Evolutionary conservation across 176 grass and related monocot species (phyloP), one percentile per base, ranked within the genome.

Genomic region (Alopecurus myosuroides): DNA sequence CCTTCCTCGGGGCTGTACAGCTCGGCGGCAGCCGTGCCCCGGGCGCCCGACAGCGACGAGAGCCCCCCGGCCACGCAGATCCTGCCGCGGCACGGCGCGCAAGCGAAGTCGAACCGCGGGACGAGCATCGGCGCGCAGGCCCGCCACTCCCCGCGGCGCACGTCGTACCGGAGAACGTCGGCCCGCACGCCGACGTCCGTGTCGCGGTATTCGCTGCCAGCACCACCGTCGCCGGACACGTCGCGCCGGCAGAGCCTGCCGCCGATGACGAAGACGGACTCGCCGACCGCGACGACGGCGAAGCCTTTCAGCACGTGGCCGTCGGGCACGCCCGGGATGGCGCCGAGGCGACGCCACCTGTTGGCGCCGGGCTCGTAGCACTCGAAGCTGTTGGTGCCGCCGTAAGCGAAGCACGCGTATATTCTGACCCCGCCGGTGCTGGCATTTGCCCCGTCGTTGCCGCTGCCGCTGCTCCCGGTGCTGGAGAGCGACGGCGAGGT

Each of bases 61-160:
- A 84, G 89, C 29, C 92, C 92, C 0, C 92, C 92, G 83, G 92
- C 92, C 0, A 86, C 92, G 81, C 85, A 94, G 76, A 94, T 91
- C 48, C 35, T 81, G 19, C 84, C 92, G 9, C 81, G 49, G 89
- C 92, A 94, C 17, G 84, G 62, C 29, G 73, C 75, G 76, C 89
- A 94, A 3, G 92, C 92, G 71, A 94, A 94, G 80, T 94, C 92
- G 76, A 94, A 91, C 2, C 92, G 88, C 29, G 83, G 89, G 48
- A 91, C 53, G 14, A 81, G 70, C 29, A 94, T 77, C 76, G 86
- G 86, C 68, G 84, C 79, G 86, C 92, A 91, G 3, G 22, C 7
- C 0, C 19, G 85, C 92, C 92, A 94, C 62, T 87, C 86, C 20
- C 86, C 89, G 1, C 70, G 73, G 13, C 76, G 86, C 51, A 33